These are phyloP conservation scores for Bigelowiella natans DNA, from an alignment of 78 protist genomes.

Conservation along the genomic window DNA sequence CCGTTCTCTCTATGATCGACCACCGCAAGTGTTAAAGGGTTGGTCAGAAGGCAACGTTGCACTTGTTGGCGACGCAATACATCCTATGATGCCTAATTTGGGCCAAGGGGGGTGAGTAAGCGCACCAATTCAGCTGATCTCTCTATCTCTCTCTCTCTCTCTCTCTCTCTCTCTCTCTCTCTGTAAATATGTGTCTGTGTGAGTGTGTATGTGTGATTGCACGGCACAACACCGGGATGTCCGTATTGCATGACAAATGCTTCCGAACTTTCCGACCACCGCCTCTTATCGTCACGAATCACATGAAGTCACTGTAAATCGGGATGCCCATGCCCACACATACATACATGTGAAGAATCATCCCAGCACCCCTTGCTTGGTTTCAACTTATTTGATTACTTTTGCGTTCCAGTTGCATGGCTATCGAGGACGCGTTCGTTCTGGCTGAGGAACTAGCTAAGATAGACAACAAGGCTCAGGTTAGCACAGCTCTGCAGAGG, in stretches of 20 bases:
- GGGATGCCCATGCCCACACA: neutral
- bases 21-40: neutral
- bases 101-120: conserved; percentile 26
- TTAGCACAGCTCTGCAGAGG: neutral
- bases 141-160: neutral
- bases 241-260: too few species aligned
- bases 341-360: neutral
- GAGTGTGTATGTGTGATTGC: neutral
- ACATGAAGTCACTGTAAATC: too few species aligned
- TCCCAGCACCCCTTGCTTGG: too few species aligned
- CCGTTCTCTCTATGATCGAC: neutral
- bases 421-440: conserved; percentile 24
- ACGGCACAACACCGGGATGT: too few species aligned
- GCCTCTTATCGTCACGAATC: too few species aligned
- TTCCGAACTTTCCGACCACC: too few species aligned
- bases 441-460: neutral
- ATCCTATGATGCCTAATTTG: conserved; percentile 20
- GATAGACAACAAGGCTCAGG: neutral
- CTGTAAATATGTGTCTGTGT: neutral
- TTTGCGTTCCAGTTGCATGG: neutral
- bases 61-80: conserved; percentile 15
- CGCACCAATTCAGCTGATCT: neutral
- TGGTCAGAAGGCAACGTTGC: neutral
- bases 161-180: neutral
- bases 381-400: too few species aligned